Evolutionary conservation across 139 green algal genomes (phyloP).

Genomic region (Gonium pectorale): DNA sequence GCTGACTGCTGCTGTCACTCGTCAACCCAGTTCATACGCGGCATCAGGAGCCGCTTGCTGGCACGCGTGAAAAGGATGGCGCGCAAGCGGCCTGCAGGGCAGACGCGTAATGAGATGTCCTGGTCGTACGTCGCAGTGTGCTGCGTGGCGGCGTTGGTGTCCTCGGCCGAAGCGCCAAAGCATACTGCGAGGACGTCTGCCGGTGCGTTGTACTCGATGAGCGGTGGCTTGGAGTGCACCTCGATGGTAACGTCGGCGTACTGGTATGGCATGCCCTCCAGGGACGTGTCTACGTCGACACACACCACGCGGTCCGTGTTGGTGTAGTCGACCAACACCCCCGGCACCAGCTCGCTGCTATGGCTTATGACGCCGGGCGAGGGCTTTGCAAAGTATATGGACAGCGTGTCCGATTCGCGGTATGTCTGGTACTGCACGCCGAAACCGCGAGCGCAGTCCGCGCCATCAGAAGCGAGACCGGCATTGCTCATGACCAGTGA

Average conservation of each 20-base stretch:
- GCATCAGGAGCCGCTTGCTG: background rate
- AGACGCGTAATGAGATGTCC: background rate
- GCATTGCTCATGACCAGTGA: too few relatives aligned
- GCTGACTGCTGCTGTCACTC: background rate
- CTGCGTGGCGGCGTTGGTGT: background rate
- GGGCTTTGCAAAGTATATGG: background rate
- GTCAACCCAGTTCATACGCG: background rate
- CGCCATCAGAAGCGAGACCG: too few relatives aligned
- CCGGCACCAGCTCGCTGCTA: background rate
- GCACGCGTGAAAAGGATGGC: background rate
- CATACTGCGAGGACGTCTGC: background rate
- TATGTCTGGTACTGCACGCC: background rate
- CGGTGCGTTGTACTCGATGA: background rate
- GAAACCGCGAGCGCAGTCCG: too few relatives aligned
- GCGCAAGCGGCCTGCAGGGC: background rate
- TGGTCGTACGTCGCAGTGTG: background rate
- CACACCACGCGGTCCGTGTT: constrained; percentile 6
- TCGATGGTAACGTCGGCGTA: background rate
- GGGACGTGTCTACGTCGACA: background rate
- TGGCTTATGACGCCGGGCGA: background rate
- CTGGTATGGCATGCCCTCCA: constrained; percentile 9
- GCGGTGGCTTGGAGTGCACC: background rate
- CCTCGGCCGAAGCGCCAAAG: too few relatives aligned
- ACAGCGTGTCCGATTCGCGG: background rate
- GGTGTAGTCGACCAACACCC: constrained; percentile 7